phyloP scores from a whole-genome alignment of 441 rosid species.

The Syzygium syzygioides region DNA sequence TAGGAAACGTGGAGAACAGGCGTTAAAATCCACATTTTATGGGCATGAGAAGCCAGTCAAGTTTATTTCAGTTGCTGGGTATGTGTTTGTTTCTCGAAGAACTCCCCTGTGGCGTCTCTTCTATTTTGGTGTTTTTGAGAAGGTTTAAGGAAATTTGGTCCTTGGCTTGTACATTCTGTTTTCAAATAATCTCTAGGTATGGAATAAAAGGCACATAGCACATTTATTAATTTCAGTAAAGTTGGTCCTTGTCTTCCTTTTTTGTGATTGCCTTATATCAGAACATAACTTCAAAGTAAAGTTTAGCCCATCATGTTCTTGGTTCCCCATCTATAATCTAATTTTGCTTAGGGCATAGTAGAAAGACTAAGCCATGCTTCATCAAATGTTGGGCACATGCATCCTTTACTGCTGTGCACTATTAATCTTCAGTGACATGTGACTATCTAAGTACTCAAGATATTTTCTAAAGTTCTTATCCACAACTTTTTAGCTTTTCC shows the following conservation, averaged over 20 bases:
- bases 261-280: neutral
- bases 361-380: accelerated
- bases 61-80: conserved; percentile 55
- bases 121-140: neutral
- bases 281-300: neutral
- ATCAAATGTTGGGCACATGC: neutral
- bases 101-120: neutral
- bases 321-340: neutral
- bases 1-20: conserved; percentile 40
- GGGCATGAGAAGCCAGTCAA: conserved; percentile 53
- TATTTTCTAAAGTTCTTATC: neutral
- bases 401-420: neutral
- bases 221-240: neutral
- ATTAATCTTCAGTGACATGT: neutral
- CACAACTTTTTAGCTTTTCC: accelerated
- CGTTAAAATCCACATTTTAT: conserved; percentile 49
- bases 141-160: neutral
- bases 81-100: conserved; percentile 10
- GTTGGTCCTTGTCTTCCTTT: neutral
- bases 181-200: neutral
- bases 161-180: neutral
- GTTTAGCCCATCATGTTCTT: neutral
- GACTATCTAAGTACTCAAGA: neutral
- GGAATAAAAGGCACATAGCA: neutral
- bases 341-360: neutral